Conservation (phyloP, 2,329 filamentous ascomycete genomes). For the Davidsoniella neocaledoniae region DNA sequence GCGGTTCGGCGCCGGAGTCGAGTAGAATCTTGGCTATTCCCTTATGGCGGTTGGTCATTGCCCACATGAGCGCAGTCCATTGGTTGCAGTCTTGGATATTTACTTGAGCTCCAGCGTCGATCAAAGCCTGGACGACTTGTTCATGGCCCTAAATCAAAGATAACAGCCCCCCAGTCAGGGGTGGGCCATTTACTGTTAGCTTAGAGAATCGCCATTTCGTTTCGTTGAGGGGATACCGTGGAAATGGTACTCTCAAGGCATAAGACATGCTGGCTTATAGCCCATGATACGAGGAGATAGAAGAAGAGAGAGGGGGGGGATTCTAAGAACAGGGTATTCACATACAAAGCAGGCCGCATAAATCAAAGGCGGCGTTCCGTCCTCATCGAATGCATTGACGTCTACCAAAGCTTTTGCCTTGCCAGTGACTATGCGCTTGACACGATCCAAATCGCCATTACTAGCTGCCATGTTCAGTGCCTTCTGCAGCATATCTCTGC, state of each 20-base stretch:
- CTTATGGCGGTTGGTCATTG: slow-evolving; percentile 97
- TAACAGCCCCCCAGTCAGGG: slow-evolving; percentile 11
- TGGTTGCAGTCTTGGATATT: slow-evolving; percentile 91
- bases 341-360: slow-evolving; percentile 94
- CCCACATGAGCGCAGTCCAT: slow-evolving; percentile 98
- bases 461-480: slow-evolving; percentile 88
- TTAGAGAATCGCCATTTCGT: slow-evolving; percentile 6
- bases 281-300: neutral
- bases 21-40: slow-evolving; percentile 83
- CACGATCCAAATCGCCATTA: slow-evolving; percentile 77
- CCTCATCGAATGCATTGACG: slow-evolving; percentile 76
- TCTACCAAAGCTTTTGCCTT: slow-evolving; percentile 62
- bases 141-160: slow-evolving; percentile 53
- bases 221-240: neutral
- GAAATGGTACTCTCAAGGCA: neutral
- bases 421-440: slow-evolving; percentile 59
- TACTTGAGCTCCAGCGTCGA: slow-evolving; percentile 73
- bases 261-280: neutral
- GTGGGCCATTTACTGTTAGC: slow-evolving; percentile 7
- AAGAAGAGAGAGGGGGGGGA: neutral
- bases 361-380: slow-evolving; percentile 89
- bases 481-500: slow-evolving; percentile 67
- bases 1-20: slow-evolving; percentile 86
- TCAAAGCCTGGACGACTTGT: slow-evolving; percentile 65
- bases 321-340: slow-evolving; percentile 6